phyloP scores from a whole-genome alignment of 331 rosid species.

The Erythrophleum ivorense region DNA sequence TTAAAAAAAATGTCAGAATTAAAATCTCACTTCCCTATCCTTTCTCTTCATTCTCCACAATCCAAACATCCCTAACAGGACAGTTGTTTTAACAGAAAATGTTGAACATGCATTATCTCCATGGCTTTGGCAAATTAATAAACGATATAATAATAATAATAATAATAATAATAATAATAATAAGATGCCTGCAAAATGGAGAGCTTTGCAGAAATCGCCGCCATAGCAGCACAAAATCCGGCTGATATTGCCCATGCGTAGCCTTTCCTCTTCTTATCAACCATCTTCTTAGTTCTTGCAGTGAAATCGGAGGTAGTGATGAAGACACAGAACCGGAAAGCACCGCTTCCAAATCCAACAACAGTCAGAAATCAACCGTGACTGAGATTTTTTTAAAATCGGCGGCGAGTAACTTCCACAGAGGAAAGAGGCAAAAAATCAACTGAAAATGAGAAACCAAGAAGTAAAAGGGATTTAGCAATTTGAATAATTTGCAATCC shows the following conservation, averaged over 20 bases:
- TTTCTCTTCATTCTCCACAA: neutral
- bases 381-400: neutral
- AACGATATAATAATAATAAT: neutral
- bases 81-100: neutral
- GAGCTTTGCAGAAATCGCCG: conserved; percentile 81
- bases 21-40: neutral
- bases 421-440: neutral
- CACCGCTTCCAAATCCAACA: neutral
- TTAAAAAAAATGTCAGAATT: neutral
- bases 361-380: neutral
- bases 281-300: conserved; percentile 42
- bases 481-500: no score
- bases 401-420: neutral
- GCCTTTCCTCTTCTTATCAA: conserved; percentile 50
- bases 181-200: conserved; percentile 54
- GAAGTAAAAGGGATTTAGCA: no score
- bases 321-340: neutral
- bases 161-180: neutral
- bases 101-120: neutral
- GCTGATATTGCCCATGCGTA: conserved; percentile 83
- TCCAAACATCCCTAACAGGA: neutral
- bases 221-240: conserved; percentile 83
- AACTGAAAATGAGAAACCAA: no score
- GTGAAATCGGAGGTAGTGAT: neutral
- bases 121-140: neutral